Base-by-base conservation (phyloP, 371 early-diverging fungal genomes). In the Batkoa obscura region DNA sequence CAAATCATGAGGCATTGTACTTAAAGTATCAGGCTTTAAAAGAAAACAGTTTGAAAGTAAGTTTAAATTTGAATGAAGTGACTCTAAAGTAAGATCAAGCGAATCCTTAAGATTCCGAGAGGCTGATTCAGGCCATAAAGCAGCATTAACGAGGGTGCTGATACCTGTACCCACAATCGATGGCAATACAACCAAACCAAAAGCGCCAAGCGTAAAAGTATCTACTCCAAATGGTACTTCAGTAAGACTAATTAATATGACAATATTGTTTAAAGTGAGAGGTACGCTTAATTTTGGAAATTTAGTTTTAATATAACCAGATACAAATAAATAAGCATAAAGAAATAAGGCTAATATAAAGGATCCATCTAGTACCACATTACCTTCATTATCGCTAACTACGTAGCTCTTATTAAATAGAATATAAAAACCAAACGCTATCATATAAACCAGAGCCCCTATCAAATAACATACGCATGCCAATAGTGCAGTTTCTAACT, bases 51-150 rank as follows among this genome's bases (percentile, higher is more conserved):
- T 23, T 12, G 55, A 43, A 5, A 55, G 33, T 2, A 55, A 2
- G 13, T 55, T 33, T 3, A 55, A 17, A 33, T 15, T 42, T 2
- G 6, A 17, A 39, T 38, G 39, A 15, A 31, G 31, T 4, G 41
- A 31, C 41, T 42, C 5, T n/a, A 55, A 42, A 42, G 55, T 31
- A 2, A 42, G n/a, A 4, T 55, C 41, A 1, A 55, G 55, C 15
- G 55, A n/a, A 9, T 43, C 8, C 2, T 31, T 33, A 3, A 55
- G 39, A 43, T 43, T 43, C 6, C 43, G 36, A 43, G 30, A 23
- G 1, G 55, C 55, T 12, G 17, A 43, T 30, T 55, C 55, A 32
- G 55, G 55, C 55, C 55, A 55, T 23, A 55, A 32, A 42, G 32
- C 34, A 10, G 43, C 3, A 38, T 55, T 55, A 2, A 55, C 55